Evolutionary conservation across 225 moss, liverwort and hornwort species (phyloP).

Genomic region (Rhytidiadelphus loreus): DNA sequence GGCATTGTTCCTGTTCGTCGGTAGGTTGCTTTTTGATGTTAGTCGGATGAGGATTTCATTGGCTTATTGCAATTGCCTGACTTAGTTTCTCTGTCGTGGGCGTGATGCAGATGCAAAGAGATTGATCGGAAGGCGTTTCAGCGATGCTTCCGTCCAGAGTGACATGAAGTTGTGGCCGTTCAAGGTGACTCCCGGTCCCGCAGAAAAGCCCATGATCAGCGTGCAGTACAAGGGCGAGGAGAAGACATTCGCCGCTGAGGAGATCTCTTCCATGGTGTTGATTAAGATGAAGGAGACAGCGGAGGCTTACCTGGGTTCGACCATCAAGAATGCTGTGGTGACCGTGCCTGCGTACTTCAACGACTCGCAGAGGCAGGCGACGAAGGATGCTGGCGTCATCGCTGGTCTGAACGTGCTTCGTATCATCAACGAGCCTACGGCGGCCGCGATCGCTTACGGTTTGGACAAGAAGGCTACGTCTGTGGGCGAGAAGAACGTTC

Average conservation of each 20-base stretch:
- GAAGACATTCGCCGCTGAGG: constrained; percentile 24
- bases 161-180: constrained; percentile 15
- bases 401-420: constrained; percentile 1
- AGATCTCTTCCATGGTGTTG: constrained; percentile 5
- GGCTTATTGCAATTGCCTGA: neutral
- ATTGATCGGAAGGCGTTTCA: neutral
- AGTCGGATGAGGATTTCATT: neutral
- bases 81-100: neutral
- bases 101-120: neutral
- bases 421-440: constrained; percentile 28
- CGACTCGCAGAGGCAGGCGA: constrained; percentile 26
- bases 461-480: constrained; percentile 23
- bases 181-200: neutral
- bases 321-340: constrained; percentile 12
- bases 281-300: constrained; percentile 20
- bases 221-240: constrained; percentile 32
- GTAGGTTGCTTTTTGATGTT: rapidly evolving
- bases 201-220: constrained; percentile 32
- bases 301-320: constrained; percentile 3
- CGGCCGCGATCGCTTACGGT: constrained; percentile 31
- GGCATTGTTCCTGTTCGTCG: neutral
- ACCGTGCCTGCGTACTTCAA: constrained; percentile 27
- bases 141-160: constrained; percentile 5
- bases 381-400: constrained; percentile 4
- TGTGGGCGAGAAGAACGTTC: constrained; percentile 30